Percentiles rank a stretch among this genome's conserved stretches.
phyloP scores from a whole-genome alignment of 768 basidiomycete genomes.

The Dacryopinax spathularia region DNA sequence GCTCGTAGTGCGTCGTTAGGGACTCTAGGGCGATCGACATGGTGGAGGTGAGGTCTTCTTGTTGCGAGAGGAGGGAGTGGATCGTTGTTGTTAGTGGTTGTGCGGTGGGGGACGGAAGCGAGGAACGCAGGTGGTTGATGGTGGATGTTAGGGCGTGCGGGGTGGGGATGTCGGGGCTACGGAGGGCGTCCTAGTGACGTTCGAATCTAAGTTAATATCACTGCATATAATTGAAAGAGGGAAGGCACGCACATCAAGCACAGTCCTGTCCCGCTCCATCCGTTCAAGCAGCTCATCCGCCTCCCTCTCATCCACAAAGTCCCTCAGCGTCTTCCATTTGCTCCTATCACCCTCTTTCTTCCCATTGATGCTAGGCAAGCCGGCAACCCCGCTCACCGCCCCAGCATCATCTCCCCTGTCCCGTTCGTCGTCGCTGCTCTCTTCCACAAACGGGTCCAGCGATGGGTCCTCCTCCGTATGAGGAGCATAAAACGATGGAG shows the following conservation, averaged over 20 bases:
- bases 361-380: slow-evolving; percentile 4
- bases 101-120: background rate
- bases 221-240: background rate
- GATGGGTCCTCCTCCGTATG: slow-evolving; percentile 42
- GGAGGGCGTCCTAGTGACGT: background rate
- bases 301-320: slow-evolving; percentile 72
- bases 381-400: slow-evolving; percentile 14
- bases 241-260: slow-evolving; percentile 44
- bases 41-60: slow-evolving; percentile 42
- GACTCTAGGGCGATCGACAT: slow-evolving; percentile 66
- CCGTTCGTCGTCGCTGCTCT: slow-evolving; percentile 31
- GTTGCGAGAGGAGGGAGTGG: slow-evolving; percentile 36
- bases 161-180: background rate
- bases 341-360: slow-evolving; percentile 9
- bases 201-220: background rate
- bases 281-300: slow-evolving; percentile 63
- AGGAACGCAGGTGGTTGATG: background rate
- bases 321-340: slow-evolving; percentile 68
- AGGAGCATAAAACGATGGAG: background rate
- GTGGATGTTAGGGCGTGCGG: background rate
- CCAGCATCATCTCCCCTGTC: slow-evolving; percentile 15
- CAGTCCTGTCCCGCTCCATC: slow-evolving; percentile 53
- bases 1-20: slow-evolving; percentile 58
- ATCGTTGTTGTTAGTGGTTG: slow-evolving; percentile 24
- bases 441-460: slow-evolving; percentile 32